phyloP scores from a whole-genome alignment of 2,329 filamentous ascomycete genomes.

The Talaromyces amestolkiae region DNA sequence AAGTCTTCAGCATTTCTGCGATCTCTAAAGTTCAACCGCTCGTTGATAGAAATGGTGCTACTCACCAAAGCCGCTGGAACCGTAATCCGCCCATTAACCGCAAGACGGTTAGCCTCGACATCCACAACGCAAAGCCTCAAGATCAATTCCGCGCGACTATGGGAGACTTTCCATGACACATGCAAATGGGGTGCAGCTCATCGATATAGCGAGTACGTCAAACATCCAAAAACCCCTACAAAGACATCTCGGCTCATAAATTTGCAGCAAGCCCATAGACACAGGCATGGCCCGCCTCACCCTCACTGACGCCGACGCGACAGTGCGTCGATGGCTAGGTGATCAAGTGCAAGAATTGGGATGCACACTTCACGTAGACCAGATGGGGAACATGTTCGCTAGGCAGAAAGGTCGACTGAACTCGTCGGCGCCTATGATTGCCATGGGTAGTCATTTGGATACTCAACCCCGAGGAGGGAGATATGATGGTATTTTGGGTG shows the following conservation, averaged over 20 bases:
- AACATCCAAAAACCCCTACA: background rate
- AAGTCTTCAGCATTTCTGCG: background rate
- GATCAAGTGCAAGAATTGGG: slow-evolving; percentile 58
- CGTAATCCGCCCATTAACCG: background rate
- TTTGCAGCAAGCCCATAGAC: slow-evolving; percentile 22
- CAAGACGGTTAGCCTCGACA: background rate
- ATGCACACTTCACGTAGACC: slow-evolving; percentile 63
- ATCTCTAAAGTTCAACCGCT: background rate
- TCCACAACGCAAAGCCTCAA: slow-evolving; percentile 21
- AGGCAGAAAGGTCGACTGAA: slow-evolving; percentile 61
- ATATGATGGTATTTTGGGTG: slow-evolving; percentile 72
- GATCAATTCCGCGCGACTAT: slow-evolving; percentile 30
- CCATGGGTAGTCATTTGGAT: slow-evolving; percentile 68
- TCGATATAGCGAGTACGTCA: slow-evolving; percentile 29
- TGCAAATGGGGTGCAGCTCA: slow-evolving; percentile 34
- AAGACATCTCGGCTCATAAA: background rate
- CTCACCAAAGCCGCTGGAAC: background rate
- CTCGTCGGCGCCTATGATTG: slow-evolving; percentile 62
- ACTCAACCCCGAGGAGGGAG: slow-evolving; percentile 56
- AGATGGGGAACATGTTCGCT: slow-evolving; percentile 79
- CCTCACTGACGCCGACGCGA: slow-evolving; percentile 65
- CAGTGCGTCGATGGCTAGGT: slow-evolving; percentile 68
- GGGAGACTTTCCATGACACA: slow-evolving; percentile 33
- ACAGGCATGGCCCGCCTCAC: slow-evolving; percentile 68
- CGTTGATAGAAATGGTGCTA: background rate